phyloP scores from a whole-genome alignment of 352 stramenopile species.

The Globisporangium cystogenes region DNA sequence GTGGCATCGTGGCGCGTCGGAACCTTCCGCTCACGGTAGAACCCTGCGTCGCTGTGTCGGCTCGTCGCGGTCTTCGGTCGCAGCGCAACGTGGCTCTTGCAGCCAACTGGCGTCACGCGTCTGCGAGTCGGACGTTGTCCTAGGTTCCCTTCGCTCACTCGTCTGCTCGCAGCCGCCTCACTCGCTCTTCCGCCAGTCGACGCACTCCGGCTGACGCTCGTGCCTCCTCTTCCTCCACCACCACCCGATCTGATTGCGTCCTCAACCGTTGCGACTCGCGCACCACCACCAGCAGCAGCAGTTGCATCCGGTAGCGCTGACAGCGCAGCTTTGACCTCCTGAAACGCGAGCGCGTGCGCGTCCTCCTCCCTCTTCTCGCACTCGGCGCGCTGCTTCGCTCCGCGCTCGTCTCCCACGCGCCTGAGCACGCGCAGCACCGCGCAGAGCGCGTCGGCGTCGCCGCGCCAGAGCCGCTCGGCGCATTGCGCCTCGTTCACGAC shows the following conservation, averaged over 20 bases:
- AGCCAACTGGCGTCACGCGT: background rate
- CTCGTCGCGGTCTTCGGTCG: conserved; percentile 7
- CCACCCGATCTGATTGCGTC: no score
- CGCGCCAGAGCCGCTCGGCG: conserved; percentile 25
- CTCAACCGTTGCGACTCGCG: no score
- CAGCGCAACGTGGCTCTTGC: background rate
- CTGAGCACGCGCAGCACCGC: conserved; percentile 42
- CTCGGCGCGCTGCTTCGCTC: background rate
- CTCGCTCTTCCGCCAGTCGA: background rate
- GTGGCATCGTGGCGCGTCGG: conserved; percentile 13
- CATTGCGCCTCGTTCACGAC: conserved; percentile 43
- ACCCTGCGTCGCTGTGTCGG: background rate
- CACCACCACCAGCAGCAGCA: no score
- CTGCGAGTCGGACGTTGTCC: background rate
- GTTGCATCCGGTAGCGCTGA: no score
- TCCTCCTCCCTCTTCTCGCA: background rate
- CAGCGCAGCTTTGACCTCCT: background rate
- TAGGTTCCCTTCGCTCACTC: background rate
- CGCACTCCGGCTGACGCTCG: background rate
- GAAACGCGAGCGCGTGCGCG: no score
- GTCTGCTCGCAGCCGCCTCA: background rate
- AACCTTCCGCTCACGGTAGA: background rate
- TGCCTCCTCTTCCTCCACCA: no score
- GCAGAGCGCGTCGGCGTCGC: conserved; percentile 28
- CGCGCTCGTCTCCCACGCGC: conserved; percentile 16